phyloP scores from a whole-genome alignment of 2,329 filamentous ascomycete genomes.

The Beauveria sp. region DNA sequence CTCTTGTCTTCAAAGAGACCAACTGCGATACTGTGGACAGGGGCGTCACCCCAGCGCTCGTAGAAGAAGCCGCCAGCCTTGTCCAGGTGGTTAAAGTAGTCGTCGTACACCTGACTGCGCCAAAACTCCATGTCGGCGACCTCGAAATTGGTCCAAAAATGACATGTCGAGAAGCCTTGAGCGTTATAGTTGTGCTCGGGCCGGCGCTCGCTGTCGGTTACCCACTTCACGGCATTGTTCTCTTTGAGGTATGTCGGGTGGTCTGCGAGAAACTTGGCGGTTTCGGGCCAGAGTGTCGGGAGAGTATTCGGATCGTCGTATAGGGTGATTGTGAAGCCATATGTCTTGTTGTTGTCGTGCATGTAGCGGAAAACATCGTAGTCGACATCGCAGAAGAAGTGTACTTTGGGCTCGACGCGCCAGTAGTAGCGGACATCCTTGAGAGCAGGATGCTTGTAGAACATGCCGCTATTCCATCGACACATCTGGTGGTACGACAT shows the following conservation, averaged over 20 bases:
- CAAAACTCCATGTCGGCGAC: conserved; percentile 91
- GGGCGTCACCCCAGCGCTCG: conserved; percentile 79
- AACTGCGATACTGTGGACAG: conserved; percentile 88
- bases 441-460: conserved; percentile 92
- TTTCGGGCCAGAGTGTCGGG: conserved; percentile 90
- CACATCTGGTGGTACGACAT: conserved; percentile 98
- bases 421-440: conserved; percentile 85
- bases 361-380: conserved; percentile 98
- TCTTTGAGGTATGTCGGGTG: conserved; percentile 74
- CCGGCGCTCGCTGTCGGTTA: conserved; percentile 68
- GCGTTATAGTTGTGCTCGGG: conserved; percentile 75
- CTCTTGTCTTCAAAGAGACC: conserved; percentile 85
- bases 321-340: conserved; percentile 96
- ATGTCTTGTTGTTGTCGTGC: conserved; percentile 97
- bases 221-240: conserved; percentile 82
- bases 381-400: conserved; percentile 98
- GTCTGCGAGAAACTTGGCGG: conserved; percentile 77
- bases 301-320: conserved; percentile 89
- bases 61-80: conserved; percentile 67
- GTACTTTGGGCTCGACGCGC: conserved; percentile 96
- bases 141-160: conserved; percentile 99
- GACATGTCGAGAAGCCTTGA: conserved; percentile 93
- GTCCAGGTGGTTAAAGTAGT: conserved; percentile 94
- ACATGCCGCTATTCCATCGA: conserved; percentile 95
- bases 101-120: conserved; percentile 82